Evolutionary conservation across 2,329 filamentous ascomycete species (phyloP), one percentile per base, ranked within the genome.

Genomic region (Trichothecium sympodiale): DNA sequence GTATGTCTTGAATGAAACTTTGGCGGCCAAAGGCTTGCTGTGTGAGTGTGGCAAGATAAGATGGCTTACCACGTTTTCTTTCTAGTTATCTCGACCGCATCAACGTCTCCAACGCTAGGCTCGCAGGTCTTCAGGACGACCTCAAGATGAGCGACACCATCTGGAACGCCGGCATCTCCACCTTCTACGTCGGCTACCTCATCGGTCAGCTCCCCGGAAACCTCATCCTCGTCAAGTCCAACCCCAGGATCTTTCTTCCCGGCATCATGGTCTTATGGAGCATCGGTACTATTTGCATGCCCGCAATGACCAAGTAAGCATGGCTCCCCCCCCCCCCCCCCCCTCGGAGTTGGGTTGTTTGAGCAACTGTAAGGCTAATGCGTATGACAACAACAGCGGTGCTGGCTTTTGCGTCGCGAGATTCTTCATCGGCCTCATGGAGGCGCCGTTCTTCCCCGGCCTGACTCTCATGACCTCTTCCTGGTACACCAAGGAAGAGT

Each of bases 21-120:
- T 13, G 7, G 9, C 3, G 27, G 14, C 3, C 13, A 5, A n/a
- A n/a, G n/a, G n/a, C n/a, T n/a, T n/a, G n/a, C n/a, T n/a, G n/a
- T n/a, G n/a, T n/a, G n/a, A n/a, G n/a, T n/a, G n/a, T n/a, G n/a
- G n/a, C n/a, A n/a, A n/a, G n/a, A n/a, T n/a, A 14, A 27, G n/a
- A 23, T 17, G 1, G 20, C 7, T 26, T 25, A 4, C 18, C 13
- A 6, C 8, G 55, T 3, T 8, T 23, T 26, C 13, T 15, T 13
- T 32, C 20, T 23, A 67, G 62, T 43, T 68, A 68, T 44, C 56
- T 69, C 35, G 64, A 69, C 42, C 55, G 64, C 33, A 66, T 64
- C 29, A 71, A 69, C 45, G 62, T 69, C 33, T 64, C 62, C 35
- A 60, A 60, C 41, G 57, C 57, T 8, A 50, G 54, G 33, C 49